A percentile compares a stretch with the other conserved stretches of the same genome.
These are phyloP conservation scores for Angomonas deanei DNA, from an alignment of 208 protist genomes.

Conservation along the genomic window DNA sequence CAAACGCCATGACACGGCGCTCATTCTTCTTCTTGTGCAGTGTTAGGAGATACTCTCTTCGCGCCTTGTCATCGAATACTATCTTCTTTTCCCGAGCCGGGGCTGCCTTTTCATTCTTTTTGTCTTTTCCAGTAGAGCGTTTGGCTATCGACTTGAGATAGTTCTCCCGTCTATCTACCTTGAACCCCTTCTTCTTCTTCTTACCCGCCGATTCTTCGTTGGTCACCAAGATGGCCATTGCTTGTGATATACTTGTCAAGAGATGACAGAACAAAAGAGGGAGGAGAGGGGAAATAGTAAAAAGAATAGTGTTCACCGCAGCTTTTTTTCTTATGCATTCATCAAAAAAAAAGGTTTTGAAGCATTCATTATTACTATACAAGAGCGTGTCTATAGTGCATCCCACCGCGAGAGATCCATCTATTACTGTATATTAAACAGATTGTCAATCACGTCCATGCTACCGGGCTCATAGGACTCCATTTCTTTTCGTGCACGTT, in stretches of 20 bases:
- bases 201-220: constrained; percentile 15
- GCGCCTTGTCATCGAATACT: constrained; percentile 54
- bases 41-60: constrained; percentile 65
- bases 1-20: constrained; percentile 78
- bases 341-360: not conserved
- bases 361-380: not conserved
- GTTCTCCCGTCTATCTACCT: constrained; percentile 74
- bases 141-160: constrained; percentile 52
- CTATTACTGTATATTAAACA: not conserved
- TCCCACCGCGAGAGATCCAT: too few species aligned
- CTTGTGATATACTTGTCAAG: not conserved
- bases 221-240: not conserved
- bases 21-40: constrained; percentile 88
- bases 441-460: not conserved
- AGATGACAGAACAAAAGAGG: too few species aligned
- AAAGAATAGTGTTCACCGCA: too few species aligned
- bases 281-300: too few species aligned
- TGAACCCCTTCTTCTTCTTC: constrained; percentile 83
- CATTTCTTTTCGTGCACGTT: too few species aligned
- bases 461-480: not conserved
- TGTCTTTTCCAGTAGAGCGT: constrained; percentile 31
- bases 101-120: constrained; percentile 22
- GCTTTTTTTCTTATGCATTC: too few species aligned
- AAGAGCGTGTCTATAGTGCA: too few species aligned
- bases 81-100: constrained; percentile 41